Evolutionary conservation across 768 basidiomycete species (phyloP).

Genomic region (Hydnum rufescens): DNA sequence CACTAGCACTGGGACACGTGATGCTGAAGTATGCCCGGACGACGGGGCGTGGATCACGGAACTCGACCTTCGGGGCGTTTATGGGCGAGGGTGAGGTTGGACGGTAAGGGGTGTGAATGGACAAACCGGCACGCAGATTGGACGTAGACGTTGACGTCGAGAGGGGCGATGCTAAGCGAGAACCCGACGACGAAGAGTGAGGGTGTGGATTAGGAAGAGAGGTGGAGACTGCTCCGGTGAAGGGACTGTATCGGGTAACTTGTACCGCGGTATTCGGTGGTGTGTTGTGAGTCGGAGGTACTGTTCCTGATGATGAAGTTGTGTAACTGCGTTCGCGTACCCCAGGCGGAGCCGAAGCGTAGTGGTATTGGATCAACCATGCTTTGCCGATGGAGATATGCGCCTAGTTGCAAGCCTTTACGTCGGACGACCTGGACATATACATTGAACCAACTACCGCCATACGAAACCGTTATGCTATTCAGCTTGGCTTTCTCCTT

Average conservation of each 20-base stretch:
- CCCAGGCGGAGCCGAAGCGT: constrained; percentile 32
- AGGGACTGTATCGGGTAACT: neutral
- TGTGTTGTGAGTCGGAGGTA: neutral
- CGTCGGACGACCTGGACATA: constrained; percentile 78
- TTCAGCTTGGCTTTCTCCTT: constrained; percentile 72
- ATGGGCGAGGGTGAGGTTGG: too few relatives aligned
- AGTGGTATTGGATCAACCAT: constrained; percentile 60
- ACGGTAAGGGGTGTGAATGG: constrained; percentile 19
- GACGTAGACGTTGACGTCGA: constrained; percentile 3
- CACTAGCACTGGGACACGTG: constrained; percentile 60
- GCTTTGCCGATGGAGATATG: constrained; percentile 77
- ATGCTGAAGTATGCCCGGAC: constrained; percentile 72
- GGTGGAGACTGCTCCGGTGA: neutral
- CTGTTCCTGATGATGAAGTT: neutral
- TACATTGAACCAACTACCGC: constrained; percentile 71
- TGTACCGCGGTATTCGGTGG: neutral
- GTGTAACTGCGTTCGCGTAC: neutral
- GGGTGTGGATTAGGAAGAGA: neutral
- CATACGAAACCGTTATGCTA: constrained; percentile 78
- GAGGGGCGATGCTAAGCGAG: neutral
- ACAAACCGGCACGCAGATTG: constrained; percentile 2
- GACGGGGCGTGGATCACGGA: constrained; percentile 50
- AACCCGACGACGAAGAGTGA: neutral
- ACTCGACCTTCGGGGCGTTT: constrained; percentile 38
- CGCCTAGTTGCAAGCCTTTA: constrained; percentile 62